Evolutionary conservation across 2,329 filamentous ascomycete genomes (phyloP), one percentile per base, ranked within the genome.

Genomic region (Diplodia corticola): DNA sequence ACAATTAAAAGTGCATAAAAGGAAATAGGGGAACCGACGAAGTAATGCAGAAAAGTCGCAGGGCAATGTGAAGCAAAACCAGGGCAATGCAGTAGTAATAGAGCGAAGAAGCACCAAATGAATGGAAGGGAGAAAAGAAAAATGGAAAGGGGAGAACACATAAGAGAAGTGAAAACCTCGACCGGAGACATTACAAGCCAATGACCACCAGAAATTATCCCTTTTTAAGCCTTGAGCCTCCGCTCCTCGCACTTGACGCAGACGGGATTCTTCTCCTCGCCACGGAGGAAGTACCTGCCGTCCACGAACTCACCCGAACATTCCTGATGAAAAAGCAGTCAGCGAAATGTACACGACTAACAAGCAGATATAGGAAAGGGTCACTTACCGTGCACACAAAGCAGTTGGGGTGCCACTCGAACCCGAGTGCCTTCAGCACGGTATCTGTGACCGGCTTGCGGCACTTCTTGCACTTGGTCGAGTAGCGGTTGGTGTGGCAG

Each of bases 321-420:
- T 72, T 88, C 86, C 80, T 87, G 3, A 77, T 55, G 26, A 30
- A 28, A 28, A 28, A 44, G 4, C 10, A 40, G n/a, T 66, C 17
- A 66, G 64, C 30, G n/a, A 30, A 0, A 50, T 15, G n/a, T 4
- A 9, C 12, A 26, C 17, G 15, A 12, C 17, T 20, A 17, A 10
- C 4, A 15, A 51, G 4, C 48, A 65, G 24, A 40, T 24, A 22
- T 2, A 12, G 1, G 4, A n/a, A n/a, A 13, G 1, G 26, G 24
- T 7, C 22, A 78, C 81, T 77, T 74, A 84, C 82, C 71, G 78
- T 85, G 76, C 95, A 99, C 65, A 89, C 88, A 80, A 99, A 99
- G 78, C 95, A 99, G 67, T 88, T 84, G 65, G 92, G 89, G 79
- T 99, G 95, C 93, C 95, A 99, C 80, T 98, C 94, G 13, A 88